phyloP scores from a whole-genome alignment of 768 basidiomycete genomes.

The Russula earlei region DNA sequence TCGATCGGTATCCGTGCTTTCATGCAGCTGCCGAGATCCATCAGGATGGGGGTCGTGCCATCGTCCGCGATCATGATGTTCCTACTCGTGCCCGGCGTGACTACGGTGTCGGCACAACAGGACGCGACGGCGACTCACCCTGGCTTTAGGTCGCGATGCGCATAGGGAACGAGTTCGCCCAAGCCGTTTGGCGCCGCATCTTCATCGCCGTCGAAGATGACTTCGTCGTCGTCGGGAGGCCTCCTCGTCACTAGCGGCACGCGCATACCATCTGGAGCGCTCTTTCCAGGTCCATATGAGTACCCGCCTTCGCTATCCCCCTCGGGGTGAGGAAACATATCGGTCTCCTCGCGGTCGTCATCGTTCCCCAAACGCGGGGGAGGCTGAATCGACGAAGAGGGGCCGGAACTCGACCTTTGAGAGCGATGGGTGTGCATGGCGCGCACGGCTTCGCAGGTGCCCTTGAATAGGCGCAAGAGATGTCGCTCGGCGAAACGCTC shows the following conservation, averaged over 20 bases:
- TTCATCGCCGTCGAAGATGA: slow-evolving; percentile 76
- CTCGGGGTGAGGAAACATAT: slow-evolving; percentile 67
- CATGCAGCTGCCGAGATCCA: slow-evolving; percentile 94
- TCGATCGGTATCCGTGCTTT: slow-evolving; percentile 79
- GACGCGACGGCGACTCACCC: slow-evolving; percentile 46
- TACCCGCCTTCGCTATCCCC: slow-evolving; percentile 67
- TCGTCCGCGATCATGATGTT: slow-evolving; percentile 98
- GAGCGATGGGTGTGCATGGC: slow-evolving; percentile 89
- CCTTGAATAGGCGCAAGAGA: slow-evolving; percentile 84
- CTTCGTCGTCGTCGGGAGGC: slow-evolving; percentile 43
- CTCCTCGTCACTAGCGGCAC: slow-evolving; percentile 56
- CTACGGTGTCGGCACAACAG: background rate
- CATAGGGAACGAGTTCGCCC: slow-evolving; percentile 69
- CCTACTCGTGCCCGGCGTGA: slow-evolving; percentile 34
- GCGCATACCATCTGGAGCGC: slow-evolving; percentile 13
- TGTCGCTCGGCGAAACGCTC: slow-evolving; percentile 81
- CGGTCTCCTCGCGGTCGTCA: slow-evolving; percentile 52
- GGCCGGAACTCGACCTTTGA: slow-evolving; percentile 25
- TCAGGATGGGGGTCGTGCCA: slow-evolving; percentile 73
- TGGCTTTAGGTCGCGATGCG: slow-evolving; percentile 94
- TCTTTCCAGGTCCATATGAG: slow-evolving; percentile 46
- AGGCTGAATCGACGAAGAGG: slow-evolving; percentile 23
- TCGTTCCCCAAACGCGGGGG: slow-evolving; percentile 21
- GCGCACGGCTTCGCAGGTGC: slow-evolving; percentile 86
- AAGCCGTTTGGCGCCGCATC: slow-evolving; percentile 39